These are phyloP conservation scores for Astrothelium subdiscretum DNA, from an alignment of 495 filamentous ascomycete genomes.

Conservation along the genomic window DNA sequence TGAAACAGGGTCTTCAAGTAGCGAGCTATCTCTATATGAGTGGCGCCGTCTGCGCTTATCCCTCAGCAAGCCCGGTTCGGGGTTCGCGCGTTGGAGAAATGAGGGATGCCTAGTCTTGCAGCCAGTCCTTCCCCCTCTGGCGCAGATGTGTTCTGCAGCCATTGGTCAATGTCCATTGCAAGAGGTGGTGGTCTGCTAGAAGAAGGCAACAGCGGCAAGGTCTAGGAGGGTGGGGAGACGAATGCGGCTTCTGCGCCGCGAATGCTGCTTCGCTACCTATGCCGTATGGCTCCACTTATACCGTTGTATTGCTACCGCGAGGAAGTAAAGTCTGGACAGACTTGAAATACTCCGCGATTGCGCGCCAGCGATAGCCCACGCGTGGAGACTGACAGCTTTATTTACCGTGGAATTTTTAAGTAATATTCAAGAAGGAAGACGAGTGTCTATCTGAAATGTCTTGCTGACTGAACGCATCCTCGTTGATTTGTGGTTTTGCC, in stretches of 20 bases:
- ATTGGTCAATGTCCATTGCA: constrained; percentile 6
- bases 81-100: constrained; percentile 1
- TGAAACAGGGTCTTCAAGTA: constrained; percentile 14
- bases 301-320: not conserved
- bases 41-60: constrained; percentile 17
- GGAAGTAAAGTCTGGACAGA: not conserved
- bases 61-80: not conserved
- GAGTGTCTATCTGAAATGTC: not conserved
- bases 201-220: not conserved
- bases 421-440: not conserved
- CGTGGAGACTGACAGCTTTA: too few species aligned
- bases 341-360: not conserved
- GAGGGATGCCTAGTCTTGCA: constrained; percentile 1
- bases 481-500: not conserved
- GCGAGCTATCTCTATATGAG: constrained; percentile 25
- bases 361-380: too few species aligned
- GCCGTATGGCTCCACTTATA: not conserved
- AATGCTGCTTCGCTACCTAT: not conserved
- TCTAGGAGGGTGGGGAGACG: not conserved
- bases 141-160: not conserved
- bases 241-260: not conserved
- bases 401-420: too few species aligned
- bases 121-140: not conserved
- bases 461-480: not conserved
- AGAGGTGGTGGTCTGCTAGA: not conserved